These are phyloP conservation scores for Mycogone perniciosa DNA, from an alignment of 2,329 filamentous ascomycete species.

Conservation along the genomic window DNA sequence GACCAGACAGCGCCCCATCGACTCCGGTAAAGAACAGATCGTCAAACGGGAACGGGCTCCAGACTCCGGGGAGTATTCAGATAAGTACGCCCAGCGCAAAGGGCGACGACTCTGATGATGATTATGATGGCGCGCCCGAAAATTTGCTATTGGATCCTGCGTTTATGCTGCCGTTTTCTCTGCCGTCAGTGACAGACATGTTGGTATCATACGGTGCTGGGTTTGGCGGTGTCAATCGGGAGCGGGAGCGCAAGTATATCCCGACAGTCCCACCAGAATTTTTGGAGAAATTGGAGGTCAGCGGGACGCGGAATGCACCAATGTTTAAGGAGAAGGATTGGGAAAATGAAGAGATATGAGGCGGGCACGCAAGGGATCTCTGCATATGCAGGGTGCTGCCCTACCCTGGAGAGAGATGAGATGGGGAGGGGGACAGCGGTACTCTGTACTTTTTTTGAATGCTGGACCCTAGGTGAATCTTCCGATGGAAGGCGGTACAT, in stretches of 20 bases:
- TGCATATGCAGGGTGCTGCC: neutral
- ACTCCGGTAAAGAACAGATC: slow-evolving; percentile 37
- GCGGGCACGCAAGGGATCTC: neutral
- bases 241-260: slow-evolving; percentile 90
- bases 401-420: neutral
- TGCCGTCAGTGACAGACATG: slow-evolving; percentile 97
- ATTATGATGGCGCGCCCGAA: slow-evolving; percentile 62
- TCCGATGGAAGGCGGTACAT: too few species aligned
- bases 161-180: slow-evolving; percentile 87
- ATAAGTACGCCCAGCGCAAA: slow-evolving; percentile 33
- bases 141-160: slow-evolving; percentile 81
- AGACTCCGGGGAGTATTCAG: slow-evolving; percentile 36
- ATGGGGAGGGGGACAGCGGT: too few species aligned
- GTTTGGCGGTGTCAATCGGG: slow-evolving; percentile 85
- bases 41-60: slow-evolving; percentile 38
- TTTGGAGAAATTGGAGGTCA: slow-evolving; percentile 72
- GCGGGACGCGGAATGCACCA: slow-evolving; percentile 44
- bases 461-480: too few species aligned
- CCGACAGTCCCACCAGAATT: slow-evolving; percentile 94
- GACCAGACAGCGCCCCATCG: slow-evolving; percentile 34
- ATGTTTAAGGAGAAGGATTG: slow-evolving; percentile 60
- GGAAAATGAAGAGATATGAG: slow-evolving; percentile 57
- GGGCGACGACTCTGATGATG: slow-evolving; percentile 38
- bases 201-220: slow-evolving; percentile 90
- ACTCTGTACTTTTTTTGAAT: neutral